These are phyloP conservation scores for Gossypium trilobum DNA, from an alignment of 441 rosid species.

Conservation along the genomic window DNA sequence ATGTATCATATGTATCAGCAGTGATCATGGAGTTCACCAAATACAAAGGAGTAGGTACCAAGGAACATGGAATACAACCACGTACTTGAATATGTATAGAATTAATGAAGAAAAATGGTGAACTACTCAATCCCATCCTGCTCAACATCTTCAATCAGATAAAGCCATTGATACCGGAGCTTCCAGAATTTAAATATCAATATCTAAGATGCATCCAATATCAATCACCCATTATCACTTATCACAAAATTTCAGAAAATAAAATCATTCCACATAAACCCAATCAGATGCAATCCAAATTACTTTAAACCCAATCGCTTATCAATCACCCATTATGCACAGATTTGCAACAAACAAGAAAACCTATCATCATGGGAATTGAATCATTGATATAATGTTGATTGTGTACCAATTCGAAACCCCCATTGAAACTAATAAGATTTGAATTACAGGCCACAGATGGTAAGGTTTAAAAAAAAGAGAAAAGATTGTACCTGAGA, in stretches of 20 bases:
- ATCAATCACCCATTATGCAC: background rate
- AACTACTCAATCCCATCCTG: background rate
- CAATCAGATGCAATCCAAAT: background rate
- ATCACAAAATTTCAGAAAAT: background rate
- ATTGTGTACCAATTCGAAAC: background rate
- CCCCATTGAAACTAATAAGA: background rate
- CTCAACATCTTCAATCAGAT: background rate
- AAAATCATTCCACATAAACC: background rate
- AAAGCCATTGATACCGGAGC: background rate
- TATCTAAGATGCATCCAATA: background rate
- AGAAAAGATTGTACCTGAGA: constrained; percentile 47
- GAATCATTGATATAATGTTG: background rate
- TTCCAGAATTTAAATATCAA: background rate
- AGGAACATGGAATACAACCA: background rate
- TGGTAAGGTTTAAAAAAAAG: background rate
- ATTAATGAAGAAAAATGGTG: background rate
- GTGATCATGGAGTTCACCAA: background rate
- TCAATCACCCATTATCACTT: background rate
- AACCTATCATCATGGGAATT: background rate
- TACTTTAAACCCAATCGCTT: background rate
- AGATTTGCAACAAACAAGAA: background rate
- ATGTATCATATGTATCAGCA: background rate
- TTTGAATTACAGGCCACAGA: background rate
- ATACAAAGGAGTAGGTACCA: background rate
- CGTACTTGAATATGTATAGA: background rate